These are phyloP conservation scores for Claviceps sp. DNA, from an alignment of 2,329 filamentous ascomycete species.

Conservation along the genomic window DNA sequence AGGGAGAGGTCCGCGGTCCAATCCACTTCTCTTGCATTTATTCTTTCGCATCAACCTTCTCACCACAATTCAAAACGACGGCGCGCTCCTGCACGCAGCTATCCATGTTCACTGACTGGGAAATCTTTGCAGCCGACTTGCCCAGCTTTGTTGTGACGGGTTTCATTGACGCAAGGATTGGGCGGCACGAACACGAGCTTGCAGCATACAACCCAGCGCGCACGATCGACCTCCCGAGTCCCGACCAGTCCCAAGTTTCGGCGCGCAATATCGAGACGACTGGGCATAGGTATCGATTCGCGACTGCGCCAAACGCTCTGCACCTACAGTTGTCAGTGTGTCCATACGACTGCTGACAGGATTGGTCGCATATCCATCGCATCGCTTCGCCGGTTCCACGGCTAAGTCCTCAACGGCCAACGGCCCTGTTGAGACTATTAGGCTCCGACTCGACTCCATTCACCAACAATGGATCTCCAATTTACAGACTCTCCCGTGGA, in stretches of 20 bases:
- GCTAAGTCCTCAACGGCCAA: neutral
- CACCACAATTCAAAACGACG: neutral
- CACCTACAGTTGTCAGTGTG: neutral
- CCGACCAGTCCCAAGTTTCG: neutral
- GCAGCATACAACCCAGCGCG: neutral
- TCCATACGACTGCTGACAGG: neutral
- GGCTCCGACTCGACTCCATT: neutral
- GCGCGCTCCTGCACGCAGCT: neutral
- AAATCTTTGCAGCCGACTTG: neutral
- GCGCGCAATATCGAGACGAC: neutral
- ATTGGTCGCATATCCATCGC: neutral
- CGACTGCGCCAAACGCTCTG: neutral
- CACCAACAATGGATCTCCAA: conserved; percentile 14
- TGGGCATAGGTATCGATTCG: neutral
- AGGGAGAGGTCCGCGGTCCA: neutral
- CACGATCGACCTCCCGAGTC: neutral
- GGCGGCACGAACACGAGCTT: neutral
- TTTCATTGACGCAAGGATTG: neutral
- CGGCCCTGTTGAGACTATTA: neutral
- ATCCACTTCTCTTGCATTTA: neutral
- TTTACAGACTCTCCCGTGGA: conserved; percentile 3
- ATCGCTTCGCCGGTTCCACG: neutral
- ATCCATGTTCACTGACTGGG: neutral
- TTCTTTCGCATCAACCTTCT: neutral
- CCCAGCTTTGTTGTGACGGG: neutral